Conservation (phyloP, 1,139 yeast genomes). For the Cylindricascospora bacillispora region DNA sequence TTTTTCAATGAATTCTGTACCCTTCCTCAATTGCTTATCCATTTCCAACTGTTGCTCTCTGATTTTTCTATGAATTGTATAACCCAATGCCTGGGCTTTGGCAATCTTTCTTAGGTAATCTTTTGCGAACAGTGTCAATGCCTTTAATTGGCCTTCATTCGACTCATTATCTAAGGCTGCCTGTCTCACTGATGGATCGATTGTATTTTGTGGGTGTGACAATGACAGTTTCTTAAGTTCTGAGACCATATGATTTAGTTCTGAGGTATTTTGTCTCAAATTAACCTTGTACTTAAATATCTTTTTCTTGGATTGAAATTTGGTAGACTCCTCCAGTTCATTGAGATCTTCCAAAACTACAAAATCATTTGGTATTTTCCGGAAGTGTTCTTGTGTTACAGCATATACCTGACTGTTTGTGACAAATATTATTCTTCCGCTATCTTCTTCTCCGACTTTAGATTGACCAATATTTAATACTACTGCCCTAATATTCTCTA, state of each 20-base stretch:
- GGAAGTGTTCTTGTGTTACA: slow-evolving; percentile 6
- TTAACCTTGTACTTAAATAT: slow-evolving; percentile 1
- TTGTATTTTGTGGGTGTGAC: slow-evolving; percentile 9
- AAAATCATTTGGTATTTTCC: slow-evolving; percentile 9
- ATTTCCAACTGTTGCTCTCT: slow-evolving; percentile 26
- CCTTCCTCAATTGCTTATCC: slow-evolving; percentile 27
- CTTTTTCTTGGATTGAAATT: no score
- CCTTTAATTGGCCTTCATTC: slow-evolving; percentile 19
- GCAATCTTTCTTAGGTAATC: slow-evolving; percentile 13
- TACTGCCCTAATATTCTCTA: no score
- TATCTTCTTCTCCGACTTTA: background rate
- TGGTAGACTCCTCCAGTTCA: background rate
- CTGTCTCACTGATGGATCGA: slow-evolving; percentile 15
- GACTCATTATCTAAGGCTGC: slow-evolving; percentile 11
- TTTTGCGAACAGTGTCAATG: slow-evolving; percentile 15
- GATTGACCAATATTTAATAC: no score
- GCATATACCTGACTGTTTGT: background rate
- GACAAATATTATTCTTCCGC: background rate
- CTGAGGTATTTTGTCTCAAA: slow-evolving; percentile 15
- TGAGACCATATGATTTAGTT: slow-evolving; percentile 10
- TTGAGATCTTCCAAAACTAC: slow-evolving; percentile 1
- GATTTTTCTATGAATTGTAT: slow-evolving; percentile 23
- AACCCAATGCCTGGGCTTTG: slow-evolving; percentile 17
- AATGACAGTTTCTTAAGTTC: slow-evolving; percentile 8
- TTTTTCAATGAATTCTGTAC: slow-evolving; percentile 10